phyloP scores from a whole-genome alignment of 2,329 filamentous ascomycete species.

The Curvularia eragrostidis region DNA sequence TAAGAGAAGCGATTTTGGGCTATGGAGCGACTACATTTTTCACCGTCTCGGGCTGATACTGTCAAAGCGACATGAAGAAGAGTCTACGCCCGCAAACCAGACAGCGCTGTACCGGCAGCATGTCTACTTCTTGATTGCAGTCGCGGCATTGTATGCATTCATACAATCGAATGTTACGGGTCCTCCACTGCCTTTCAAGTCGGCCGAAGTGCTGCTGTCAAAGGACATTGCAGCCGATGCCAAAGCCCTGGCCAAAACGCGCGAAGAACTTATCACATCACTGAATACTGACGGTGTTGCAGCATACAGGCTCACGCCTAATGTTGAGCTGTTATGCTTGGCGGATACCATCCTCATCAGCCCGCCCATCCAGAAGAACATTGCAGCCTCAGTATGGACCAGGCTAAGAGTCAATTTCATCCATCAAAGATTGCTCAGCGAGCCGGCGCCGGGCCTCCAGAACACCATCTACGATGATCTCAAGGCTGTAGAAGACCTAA shows the following conservation, averaged over 20 bases:
- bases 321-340: constrained; percentile 82
- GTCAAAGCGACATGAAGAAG: constrained; percentile 38
- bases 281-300: constrained; percentile 84
- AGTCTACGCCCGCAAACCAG: constrained; percentile 33
- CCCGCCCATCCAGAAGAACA: constrained; percentile 55
- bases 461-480: constrained; percentile 66
- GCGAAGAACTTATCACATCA: constrained; percentile 68
- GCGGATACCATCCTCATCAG: constrained; percentile 67
- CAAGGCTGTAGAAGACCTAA: constrained; percentile 59
- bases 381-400: constrained; percentile 63
- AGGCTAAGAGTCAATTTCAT: constrained; percentile 76
- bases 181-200: constrained; percentile 71
- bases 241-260: constrained; percentile 44
- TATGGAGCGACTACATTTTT: constrained; percentile 57
- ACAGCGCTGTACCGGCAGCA: constrained; percentile 51
- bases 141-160: constrained; percentile 78
- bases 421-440: constrained; percentile 71
- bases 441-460: constrained; percentile 67
- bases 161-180: constrained; percentile 88
- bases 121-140: constrained; percentile 63
- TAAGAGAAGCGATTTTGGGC: constrained; percentile 41
- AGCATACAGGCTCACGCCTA: constrained; percentile 82
- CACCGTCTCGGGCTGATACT: constrained; percentile 51
- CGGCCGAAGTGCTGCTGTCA: constrained; percentile 59
- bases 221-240: constrained; percentile 51